Evolutionary conservation across 2,329 filamentous ascomycete genomes (phyloP), one percentile per base, ranked within the genome.

Genomic region (Claviceps arundinis): DNA sequence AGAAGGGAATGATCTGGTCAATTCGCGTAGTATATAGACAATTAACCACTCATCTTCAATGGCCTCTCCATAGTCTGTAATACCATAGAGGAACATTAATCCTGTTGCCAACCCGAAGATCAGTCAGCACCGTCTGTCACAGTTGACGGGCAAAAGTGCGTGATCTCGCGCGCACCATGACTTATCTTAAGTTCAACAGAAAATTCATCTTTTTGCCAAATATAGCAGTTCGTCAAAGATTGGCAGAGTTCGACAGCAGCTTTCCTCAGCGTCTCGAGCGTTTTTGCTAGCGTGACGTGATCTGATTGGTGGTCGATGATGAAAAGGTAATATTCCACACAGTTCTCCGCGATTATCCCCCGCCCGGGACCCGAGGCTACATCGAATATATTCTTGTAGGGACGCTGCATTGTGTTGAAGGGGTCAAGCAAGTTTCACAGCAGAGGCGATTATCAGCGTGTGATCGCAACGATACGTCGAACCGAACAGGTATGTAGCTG

Each of bases 31-130:
- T 5, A 97, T 71, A 68, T 90, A 95, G 19, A 97, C 90, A 54
- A 97, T 84, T 5, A 97, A 78, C 94, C 93, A 98, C 71, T 98
- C 94, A 61, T 98, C 93, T 62, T 95, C 91, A 4, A 97, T 83
- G 0, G 89, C 93, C 67, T 98, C 94, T 8, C 91, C 90, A 61
- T 89, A 97, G 64, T 91, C 87, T 1, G 89, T 93, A 50, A 75
- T 73, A 19, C 91, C 91, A 56, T 81, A 78, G 5, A 98, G 76
- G 56, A 83, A 82, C n/a, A 73, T 63, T 8, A 80, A 62, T 14
- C 53, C 49, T 55, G 22, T 26, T 3, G 42, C 6, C 9, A 44
- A 44, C 16, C 19, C 24, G 13, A 42, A 30, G 5, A 6, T 19
- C 6, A 48, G 52, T 51, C 37, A 51, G 45, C 47, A 34, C 9